Evolutionary conservation across 2,329 filamentous ascomycete species (phyloP).

Genomic region (Fusarium irregulare): DNA sequence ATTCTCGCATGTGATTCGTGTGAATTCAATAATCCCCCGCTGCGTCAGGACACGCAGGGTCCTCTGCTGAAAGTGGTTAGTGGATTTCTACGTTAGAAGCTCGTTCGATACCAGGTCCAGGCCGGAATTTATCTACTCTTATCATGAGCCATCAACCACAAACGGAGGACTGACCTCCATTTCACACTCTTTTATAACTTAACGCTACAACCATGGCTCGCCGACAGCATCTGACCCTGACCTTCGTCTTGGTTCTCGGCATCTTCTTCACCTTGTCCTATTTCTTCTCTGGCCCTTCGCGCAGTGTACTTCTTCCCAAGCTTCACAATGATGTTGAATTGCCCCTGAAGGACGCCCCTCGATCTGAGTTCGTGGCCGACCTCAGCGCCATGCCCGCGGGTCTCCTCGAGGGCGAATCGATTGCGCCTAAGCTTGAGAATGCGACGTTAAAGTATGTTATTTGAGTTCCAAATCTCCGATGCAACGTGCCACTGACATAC

Average conservation of each 20-base stretch:
- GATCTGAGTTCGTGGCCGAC: slow-evolving; percentile 52
- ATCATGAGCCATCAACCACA: slow-evolving; percentile 39
- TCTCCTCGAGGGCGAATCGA: slow-evolving; percentile 74
- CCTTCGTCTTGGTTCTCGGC: slow-evolving; percentile 65
- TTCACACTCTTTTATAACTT: slow-evolving; percentile 30
- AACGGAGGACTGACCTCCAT: slow-evolving; percentile 42
- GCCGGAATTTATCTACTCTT: slow-evolving; percentile 28
- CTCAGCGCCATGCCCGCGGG: slow-evolving; percentile 58
- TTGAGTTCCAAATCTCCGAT: neutral
- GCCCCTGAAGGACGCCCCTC: slow-evolving; percentile 45
- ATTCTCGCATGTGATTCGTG: slow-evolving; percentile 10
- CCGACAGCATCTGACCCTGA: slow-evolving; percentile 63
- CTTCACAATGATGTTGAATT: slow-evolving; percentile 38
- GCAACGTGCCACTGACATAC: slow-evolving; percentile 12
- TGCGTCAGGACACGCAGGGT: slow-evolving; percentile 32
- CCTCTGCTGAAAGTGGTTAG: slow-evolving; percentile 33
- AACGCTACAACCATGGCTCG: slow-evolving; percentile 59
- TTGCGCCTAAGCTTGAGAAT: slow-evolving; percentile 85
- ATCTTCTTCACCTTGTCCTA: slow-evolving; percentile 69
- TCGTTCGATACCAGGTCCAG: slow-evolving; percentile 40
- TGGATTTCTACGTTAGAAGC: slow-evolving; percentile 6
- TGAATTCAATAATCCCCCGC: slow-evolving; percentile 13
- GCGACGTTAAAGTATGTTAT: slow-evolving; percentile 76
- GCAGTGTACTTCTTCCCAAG: slow-evolving; percentile 24
- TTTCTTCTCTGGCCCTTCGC: slow-evolving; percentile 62